Percentiles rank a stretch among this genome's conserved stretches.
Evolutionary conservation across 257 asterid genomes (phyloP).

Genomic region (Datura wrightii): DNA sequence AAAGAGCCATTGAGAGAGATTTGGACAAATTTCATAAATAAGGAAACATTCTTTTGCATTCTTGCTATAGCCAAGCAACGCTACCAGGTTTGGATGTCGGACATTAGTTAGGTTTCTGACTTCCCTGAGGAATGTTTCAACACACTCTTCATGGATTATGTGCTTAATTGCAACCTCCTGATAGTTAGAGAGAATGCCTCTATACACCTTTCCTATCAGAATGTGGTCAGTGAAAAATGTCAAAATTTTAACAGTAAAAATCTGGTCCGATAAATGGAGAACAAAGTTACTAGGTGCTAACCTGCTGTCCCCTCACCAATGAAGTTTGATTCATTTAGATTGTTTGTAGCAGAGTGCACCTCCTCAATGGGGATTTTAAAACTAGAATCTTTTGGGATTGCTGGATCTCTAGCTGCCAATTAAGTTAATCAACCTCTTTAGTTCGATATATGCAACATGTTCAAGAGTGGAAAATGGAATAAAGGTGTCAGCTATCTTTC

Average conservation of each 20-base stretch:
- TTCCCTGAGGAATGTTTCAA: conserved; percentile 43
- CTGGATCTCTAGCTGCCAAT: background rate
- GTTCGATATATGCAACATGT: background rate
- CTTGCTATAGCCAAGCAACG: conserved; percentile 39
- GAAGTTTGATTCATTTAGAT: conserved; percentile 30
- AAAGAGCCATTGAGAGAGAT: conserved; percentile 44
- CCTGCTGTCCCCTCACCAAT: conserved; percentile 36
- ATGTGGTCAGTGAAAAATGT: background rate
- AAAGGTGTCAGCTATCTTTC: background rate
- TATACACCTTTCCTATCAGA: conserved; percentile 36
- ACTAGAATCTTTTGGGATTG: conserved; percentile 25
- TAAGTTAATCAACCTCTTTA: background rate
- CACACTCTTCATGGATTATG: conserved; percentile 35
- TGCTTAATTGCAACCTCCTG: conserved; percentile 44
- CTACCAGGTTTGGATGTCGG: conserved; percentile 42
- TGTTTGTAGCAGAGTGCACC: conserved; percentile 36
- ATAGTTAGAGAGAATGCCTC: conserved; percentile 32
- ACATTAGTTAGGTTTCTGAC: conserved; percentile 40
- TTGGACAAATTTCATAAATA: conserved; percentile 42
- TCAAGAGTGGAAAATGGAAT: background rate
- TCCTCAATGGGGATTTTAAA: conserved; percentile 34
- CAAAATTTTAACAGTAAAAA: background rate
- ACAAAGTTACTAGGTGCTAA: background rate
- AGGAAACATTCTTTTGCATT: conserved; percentile 35
- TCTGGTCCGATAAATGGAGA: background rate